Evolutionary conservation across 1,284 basidiomycete genomes (phyloP).

Genomic region (Ustilago sp.): DNA sequence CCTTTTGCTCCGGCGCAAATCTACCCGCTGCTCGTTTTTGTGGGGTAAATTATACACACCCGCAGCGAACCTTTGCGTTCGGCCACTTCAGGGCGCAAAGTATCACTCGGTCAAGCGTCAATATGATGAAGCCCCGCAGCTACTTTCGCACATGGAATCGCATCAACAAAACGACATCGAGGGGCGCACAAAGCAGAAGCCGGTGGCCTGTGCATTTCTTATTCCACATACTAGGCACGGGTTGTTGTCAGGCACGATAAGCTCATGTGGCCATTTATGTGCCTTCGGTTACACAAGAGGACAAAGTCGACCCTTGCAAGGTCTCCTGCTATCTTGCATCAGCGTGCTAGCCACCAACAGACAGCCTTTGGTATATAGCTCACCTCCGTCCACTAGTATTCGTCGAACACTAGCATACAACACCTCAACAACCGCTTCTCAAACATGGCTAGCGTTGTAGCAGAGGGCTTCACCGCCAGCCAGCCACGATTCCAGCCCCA

Average conservation of each 20-base stretch:
- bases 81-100: background rate
- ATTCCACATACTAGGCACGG: background rate
- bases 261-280: background rate
- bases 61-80: background rate
- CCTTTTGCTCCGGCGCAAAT: background rate
- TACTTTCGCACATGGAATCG: too few relatives aligned
- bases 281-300: background rate
- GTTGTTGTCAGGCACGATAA: background rate
- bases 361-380: background rate
- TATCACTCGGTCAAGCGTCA: background rate
- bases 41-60: background rate
- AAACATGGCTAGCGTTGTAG: slow-evolving; percentile 7
- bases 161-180: background rate
- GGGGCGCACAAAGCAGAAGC: background rate
- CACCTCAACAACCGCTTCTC: background rate
- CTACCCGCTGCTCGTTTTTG: background rate
- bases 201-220: background rate
- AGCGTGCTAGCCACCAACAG: background rate
- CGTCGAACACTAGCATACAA: background rate
- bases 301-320: background rate
- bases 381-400: background rate
- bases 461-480: slow-evolving; percentile 23
- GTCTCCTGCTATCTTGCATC: background rate
- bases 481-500: slow-evolving; percentile 22
- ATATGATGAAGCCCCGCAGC: background rate